phyloP scores from a whole-genome alignment of 345 rosid species.

The Linum usitatissimum region DNA sequence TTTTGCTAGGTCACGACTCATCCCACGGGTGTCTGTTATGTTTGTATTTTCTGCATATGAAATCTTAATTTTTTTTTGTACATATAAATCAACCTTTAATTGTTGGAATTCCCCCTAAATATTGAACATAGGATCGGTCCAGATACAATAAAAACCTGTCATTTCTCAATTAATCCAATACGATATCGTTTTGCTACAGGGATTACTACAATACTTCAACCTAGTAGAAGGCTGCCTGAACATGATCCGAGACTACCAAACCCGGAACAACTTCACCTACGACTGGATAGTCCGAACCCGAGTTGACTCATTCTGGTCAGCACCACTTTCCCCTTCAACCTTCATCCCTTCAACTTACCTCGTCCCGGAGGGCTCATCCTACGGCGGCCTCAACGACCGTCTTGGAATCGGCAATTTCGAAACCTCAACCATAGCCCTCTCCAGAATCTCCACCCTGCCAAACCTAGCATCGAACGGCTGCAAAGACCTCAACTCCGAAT shows the following conservation, averaged over 20 bases:
- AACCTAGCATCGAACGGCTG: slow-evolving; percentile 48
- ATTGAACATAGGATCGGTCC: too few relatives aligned
- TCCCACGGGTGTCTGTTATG: too few relatives aligned
- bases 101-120: too few relatives aligned
- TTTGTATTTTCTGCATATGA: too few relatives aligned
- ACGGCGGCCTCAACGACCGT: slow-evolving; percentile 88
- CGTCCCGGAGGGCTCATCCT: slow-evolving; percentile 78
- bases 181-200: slow-evolving; percentile 27
- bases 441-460: slow-evolving; percentile 70
- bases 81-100: too few relatives aligned
- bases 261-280: slow-evolving; percentile 41
- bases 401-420: slow-evolving; percentile 68
- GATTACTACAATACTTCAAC: slow-evolving; percentile 70
- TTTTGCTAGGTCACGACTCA: too few relatives aligned
- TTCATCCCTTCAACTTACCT: slow-evolving; percentile 50
- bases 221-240: slow-evolving; percentile 75
- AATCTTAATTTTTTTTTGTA: too few relatives aligned
- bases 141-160: too few relatives aligned
- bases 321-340: slow-evolving; percentile 42
- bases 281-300: slow-evolving; percentile 94
- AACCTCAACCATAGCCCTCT: slow-evolving; percentile 55
- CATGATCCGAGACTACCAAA: slow-evolving; percentile 53
- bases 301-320: slow-evolving; percentile 83
- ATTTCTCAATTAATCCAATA: too few relatives aligned
- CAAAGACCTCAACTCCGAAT: slow-evolving; percentile 63